Evolutionary conservation across 1,284 basidiomycete species (phyloP), one percentile per base, ranked within the genome.

Genomic region (Trichosporon coremiiforme): DNA sequence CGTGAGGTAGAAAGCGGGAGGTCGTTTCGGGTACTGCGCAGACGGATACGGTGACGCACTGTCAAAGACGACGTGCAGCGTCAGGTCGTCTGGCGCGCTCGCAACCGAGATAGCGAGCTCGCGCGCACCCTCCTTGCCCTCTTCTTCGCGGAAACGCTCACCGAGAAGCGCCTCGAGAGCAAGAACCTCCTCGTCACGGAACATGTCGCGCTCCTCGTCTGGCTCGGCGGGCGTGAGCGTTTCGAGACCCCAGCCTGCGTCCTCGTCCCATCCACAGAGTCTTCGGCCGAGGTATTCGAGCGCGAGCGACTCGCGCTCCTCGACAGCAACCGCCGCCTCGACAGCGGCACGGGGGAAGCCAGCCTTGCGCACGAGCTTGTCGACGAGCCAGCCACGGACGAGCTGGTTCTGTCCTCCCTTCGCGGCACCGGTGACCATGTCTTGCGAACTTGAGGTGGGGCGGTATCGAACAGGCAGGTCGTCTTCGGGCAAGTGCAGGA

Each of bases 281-380:
- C 80, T 66, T 47, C 84, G 71, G 31, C 81, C 79, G 3, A 86
- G 74, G 1, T 83, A 64, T 57, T 85, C 84, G 2, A 86, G 68
- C 0, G 79, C 81, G 1, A 77, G 73, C 0, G 79, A 80, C 66
- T 85, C 82, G 31, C 76, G 70, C 17, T 77, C 76, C 8, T 77
- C 76, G 4, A 73, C 55, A 22, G 71, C 71, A 36, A 88, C 85
- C 67, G 85, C 87, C 33, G 86, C 85, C 75, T 88, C 89, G 15
- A 95, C 91, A 9, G 87, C 85, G 70, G 90, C 88, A 1, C 87
- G 83, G 7, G 94, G 94, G 85, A 90, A 95, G 2, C 94, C 95
- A 55, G 90, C 92, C 77, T 91, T 88, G 78, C 93, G 94, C 68
- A 90, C 86, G 2, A 93, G 88, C 76, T 90, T 89, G 67, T 97